These are phyloP conservation scores for Podospora didyma DNA, from an alignment of 495 filamentous ascomycete species.

Conservation along the genomic window DNA sequence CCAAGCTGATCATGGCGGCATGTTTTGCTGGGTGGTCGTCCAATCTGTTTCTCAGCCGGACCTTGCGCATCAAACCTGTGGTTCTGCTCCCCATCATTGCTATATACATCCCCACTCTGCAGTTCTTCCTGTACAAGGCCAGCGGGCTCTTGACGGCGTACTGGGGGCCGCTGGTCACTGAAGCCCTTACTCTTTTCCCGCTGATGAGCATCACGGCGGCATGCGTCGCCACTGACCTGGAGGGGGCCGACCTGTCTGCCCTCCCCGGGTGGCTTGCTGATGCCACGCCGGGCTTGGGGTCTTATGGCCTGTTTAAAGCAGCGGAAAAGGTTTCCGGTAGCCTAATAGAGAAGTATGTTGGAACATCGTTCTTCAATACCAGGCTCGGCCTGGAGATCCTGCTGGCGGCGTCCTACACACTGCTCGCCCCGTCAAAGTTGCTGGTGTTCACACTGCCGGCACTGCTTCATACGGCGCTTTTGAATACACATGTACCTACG, in stretches of 20 bases:
- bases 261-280: conserved; percentile 54
- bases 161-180: conserved; percentile 71
- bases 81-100: conserved; percentile 77
- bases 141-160: conserved; percentile 62
- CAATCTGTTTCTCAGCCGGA: conserved; percentile 47
- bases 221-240: conserved; percentile 59
- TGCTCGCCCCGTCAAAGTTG: conserved; percentile 64
- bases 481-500: conserved; percentile 67
- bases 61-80: conserved; percentile 48
- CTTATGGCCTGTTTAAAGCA: conserved; percentile 60
- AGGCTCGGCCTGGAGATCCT: conserved; percentile 67
- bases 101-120: conserved; percentile 65
- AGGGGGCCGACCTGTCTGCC: conserved; percentile 51
- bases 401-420: conserved; percentile 57
- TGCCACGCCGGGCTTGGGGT: conserved; percentile 55
- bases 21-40: conserved; percentile 60
- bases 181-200: conserved; percentile 66
- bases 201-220: conserved; percentile 64
- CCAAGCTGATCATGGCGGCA: conserved; percentile 57
- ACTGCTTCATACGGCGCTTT: conserved; percentile 61
- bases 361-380: conserved; percentile 59
- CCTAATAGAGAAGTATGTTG: conserved; percentile 54
- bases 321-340: conserved; percentile 49
- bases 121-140: conserved; percentile 61
- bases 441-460: conserved; percentile 62